Evolutionary conservation across 2,329 filamentous ascomycete genomes (phyloP).

Genomic region (Periglandula ipomoeae): DNA sequence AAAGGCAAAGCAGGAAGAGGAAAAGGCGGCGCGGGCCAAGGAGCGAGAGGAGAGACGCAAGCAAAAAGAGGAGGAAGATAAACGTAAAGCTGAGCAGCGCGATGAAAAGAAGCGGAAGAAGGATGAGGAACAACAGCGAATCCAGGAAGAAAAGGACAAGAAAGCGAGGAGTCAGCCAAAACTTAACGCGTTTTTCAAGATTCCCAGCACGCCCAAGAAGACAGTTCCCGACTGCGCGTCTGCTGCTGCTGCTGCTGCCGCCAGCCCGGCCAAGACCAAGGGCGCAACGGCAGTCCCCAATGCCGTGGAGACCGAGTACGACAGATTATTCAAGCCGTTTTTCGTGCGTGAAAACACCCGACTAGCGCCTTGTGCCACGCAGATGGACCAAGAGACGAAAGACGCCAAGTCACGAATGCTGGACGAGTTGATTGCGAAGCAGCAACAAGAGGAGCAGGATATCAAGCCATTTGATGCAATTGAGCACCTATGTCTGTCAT

Average conservation of each 20-base stretch:
- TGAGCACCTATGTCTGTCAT: conserved; percentile 36
- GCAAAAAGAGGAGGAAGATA: conserved; percentile 33
- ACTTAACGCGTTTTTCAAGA: conserved; percentile 36
- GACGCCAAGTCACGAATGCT: conserved; percentile 41
- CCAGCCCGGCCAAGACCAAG: conserved; percentile 20
- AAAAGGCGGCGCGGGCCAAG: conserved; percentile 27
- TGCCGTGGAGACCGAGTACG: conserved; percentile 43
- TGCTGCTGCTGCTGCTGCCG: conserved; percentile 19
- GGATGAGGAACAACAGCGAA: conserved; percentile 35
- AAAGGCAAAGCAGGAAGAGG: conserved; percentile 27
- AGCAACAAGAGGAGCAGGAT: conserved; percentile 27
- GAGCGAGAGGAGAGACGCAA: conserved; percentile 31
- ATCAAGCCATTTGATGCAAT: conserved; percentile 32
- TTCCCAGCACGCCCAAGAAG: conserved; percentile 32
- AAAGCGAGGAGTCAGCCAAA: conserved; percentile 39
- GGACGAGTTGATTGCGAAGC: conserved; percentile 41
- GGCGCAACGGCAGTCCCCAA: conserved; percentile 10
- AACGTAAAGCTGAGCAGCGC: conserved; percentile 29
- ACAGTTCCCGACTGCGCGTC: conserved; percentile 21
- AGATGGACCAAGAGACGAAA: conserved; percentile 48
- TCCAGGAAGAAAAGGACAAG: conserved; percentile 36
- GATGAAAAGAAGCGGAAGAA: conserved; percentile 40
- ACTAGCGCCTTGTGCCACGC: conserved; percentile 53
- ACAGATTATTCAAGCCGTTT: conserved; percentile 71
- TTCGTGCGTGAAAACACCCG: conserved; percentile 64